Evolutionary conservation across 257 asterid species (phyloP).

Genomic region (Ballota nigra): DNA sequence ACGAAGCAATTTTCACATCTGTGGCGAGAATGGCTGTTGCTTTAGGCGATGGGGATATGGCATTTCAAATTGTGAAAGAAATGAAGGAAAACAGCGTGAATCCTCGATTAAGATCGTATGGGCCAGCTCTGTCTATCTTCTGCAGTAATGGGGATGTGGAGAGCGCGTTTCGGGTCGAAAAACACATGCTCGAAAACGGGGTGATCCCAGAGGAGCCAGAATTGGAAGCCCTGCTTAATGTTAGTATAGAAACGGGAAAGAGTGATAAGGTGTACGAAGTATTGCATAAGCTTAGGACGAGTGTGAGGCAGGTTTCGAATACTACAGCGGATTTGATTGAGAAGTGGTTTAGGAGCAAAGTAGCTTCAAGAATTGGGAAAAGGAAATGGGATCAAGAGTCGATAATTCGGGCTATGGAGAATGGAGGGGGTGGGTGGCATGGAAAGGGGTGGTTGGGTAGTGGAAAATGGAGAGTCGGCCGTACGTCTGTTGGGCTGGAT

Average conservation of each 20-base stretch:
- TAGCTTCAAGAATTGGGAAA: slow-evolving; percentile 70
- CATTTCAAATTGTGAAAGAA: slow-evolving; percentile 63
- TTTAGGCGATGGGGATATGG: slow-evolving; percentile 72
- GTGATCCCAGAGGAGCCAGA: slow-evolving; percentile 81
- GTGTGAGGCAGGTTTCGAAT: slow-evolving; percentile 64
- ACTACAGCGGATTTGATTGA: slow-evolving; percentile 66
- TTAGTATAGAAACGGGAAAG: slow-evolving; percentile 55
- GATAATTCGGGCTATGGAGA: slow-evolving; percentile 44
- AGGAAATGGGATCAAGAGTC: slow-evolving; percentile 59
- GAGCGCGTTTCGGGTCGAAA: slow-evolving; percentile 65
- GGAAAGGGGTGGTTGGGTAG: slow-evolving; percentile 86
- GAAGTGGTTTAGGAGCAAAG: slow-evolving; percentile 70
- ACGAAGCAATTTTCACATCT: slow-evolving; percentile 78
- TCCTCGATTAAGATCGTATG: slow-evolving; percentile 72
- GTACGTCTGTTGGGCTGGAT: slow-evolving; percentile 48
- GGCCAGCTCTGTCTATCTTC: slow-evolving; percentile 74
- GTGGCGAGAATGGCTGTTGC: slow-evolving; percentile 88
- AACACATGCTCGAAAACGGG: slow-evolving; percentile 68
- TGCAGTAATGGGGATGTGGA: slow-evolving; percentile 65
- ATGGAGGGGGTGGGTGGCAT: slow-evolving; percentile 94
- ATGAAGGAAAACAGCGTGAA: slow-evolving; percentile 64
- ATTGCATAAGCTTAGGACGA: slow-evolving; percentile 72
- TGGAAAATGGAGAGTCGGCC: slow-evolving; percentile 66
- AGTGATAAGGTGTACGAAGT: slow-evolving; percentile 67
- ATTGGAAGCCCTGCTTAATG: slow-evolving; percentile 60